Percentiles rank a stretch among this genome's conserved stretches.
Conservation (phyloP, 75 land plant genomes). For the Selaginella tamariscina region DNA sequence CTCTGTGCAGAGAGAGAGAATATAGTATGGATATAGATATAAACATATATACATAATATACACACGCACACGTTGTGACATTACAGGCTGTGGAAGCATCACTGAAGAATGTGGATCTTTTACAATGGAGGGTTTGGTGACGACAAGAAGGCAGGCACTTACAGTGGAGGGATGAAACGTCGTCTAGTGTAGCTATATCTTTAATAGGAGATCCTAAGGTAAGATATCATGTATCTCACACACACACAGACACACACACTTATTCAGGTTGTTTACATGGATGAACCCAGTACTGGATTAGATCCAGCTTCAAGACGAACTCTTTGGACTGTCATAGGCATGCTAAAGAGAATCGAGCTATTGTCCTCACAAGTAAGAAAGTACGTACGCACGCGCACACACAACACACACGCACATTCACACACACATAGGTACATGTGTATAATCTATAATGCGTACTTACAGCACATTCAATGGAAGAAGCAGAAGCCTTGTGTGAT, state of each 20-base stretch:
- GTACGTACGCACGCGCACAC: too few species aligned
- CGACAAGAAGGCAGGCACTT: constrained; percentile 69
- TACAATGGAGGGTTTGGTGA: constrained; percentile 78
- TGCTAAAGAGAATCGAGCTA: constrained; percentile 70
- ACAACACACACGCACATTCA: too few species aligned
- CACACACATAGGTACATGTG: too few species aligned
- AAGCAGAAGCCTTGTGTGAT: constrained; percentile 91
- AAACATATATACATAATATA: background rate
- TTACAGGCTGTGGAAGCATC: constrained; percentile 88
- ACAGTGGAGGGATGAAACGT: constrained; percentile 99
- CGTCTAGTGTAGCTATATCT: constrained; percentile 97
- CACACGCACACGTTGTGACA: background rate
- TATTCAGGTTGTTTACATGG: constrained; percentile 94
- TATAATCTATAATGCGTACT: too few species aligned
- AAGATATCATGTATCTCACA: too few species aligned
- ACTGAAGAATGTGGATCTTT: constrained; percentile 69
- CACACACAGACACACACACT: too few species aligned
- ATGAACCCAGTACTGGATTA: constrained; percentile 96
- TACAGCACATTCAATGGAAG: constrained; percentile 98
- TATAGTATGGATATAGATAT: background rate
- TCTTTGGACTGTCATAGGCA: constrained; percentile 24
- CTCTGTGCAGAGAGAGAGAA: too few species aligned
- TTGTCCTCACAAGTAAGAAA: constrained; percentile 97
- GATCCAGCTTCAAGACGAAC: constrained; percentile 93
- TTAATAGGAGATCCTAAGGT: constrained; percentile 94